Evolutionary conservation across 2,329 filamentous ascomycete genomes (phyloP).

Genomic region (Coniochaeta prunicola): DNA sequence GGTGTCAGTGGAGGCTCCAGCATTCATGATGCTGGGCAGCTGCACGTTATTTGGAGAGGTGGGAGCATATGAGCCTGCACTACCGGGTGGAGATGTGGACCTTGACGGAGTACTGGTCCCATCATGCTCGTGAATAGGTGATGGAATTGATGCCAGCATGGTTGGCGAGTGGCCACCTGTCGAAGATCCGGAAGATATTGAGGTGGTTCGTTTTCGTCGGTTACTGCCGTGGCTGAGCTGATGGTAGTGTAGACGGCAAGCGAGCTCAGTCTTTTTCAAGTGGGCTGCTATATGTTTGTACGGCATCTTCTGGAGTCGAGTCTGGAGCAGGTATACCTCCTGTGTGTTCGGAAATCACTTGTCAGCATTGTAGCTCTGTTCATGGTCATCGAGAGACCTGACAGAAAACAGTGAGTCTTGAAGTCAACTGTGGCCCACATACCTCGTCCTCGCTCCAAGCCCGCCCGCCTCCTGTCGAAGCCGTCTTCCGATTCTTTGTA

Average conservation of each 20-base stretch:
- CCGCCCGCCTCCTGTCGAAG: conserved; percentile 66
- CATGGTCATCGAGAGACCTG: background rate
- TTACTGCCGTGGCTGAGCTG: conserved; percentile 78
- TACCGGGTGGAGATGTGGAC: conserved; percentile 40
- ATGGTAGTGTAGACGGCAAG: conserved; percentile 81
- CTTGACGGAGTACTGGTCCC: conserved; percentile 26
- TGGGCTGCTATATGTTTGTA: conserved; percentile 86
- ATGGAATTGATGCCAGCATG: conserved; percentile 38
- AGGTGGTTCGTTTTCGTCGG: conserved; percentile 69
- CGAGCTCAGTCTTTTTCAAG: conserved; percentile 80
- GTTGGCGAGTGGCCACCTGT: conserved; percentile 42
- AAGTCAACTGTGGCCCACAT: conserved; percentile 22
- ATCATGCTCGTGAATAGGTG: conserved; percentile 39
- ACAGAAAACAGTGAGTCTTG: too few relatives aligned
- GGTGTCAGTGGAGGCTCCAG: conserved; percentile 28
- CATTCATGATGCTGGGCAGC: conserved; percentile 43
- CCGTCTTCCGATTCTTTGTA: conserved; percentile 59
- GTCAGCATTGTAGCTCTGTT: background rate
- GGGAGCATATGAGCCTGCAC: conserved; percentile 35
- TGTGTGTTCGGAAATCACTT: conserved; percentile 24
- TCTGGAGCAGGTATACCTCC: conserved; percentile 80
- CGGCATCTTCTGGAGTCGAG: conserved; percentile 79
- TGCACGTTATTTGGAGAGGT: conserved; percentile 41
- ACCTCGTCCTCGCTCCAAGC: conserved; percentile 86
- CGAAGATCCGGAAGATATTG: conserved; percentile 60